Evolutionary conservation across 1,284 basidiomycete genomes (phyloP).

Genomic region (Stereum hirsutum): DNA sequence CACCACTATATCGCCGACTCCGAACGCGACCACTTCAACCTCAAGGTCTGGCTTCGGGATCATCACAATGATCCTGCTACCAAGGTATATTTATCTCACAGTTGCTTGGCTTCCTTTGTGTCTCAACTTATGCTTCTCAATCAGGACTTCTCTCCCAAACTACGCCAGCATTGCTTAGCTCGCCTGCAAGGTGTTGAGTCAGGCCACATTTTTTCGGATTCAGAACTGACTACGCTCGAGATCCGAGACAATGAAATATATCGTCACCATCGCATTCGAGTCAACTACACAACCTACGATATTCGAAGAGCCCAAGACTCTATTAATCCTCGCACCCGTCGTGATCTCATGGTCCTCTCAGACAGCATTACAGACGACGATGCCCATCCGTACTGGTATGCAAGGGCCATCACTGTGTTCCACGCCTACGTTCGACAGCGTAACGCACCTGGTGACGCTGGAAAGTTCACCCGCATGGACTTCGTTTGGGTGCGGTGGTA

Average conservation of each 20-base stretch:
- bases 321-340: conserved; percentile 13
- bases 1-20: conserved; percentile 11
- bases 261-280: conserved; percentile 7
- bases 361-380: background rate
- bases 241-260: conserved; percentile 9
- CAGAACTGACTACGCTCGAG: too few relatives aligned
- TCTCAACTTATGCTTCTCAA: too few relatives aligned
- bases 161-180: too few relatives aligned
- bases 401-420: conserved; percentile 9
- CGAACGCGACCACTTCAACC: conserved; percentile 2
- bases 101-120: background rate
- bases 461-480: too few relatives aligned
- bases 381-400: conserved; percentile 4
- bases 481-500: conserved; percentile 24
- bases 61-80: conserved; percentile 12
- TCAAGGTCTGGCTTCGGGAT: conserved; percentile 8
- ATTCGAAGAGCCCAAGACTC: conserved; percentile 13
- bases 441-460: too few relatives aligned
- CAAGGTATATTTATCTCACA: conserved; percentile 7
- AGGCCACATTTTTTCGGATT: too few relatives aligned
- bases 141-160: too few relatives aligned
- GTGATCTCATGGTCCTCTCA: conserved; percentile 13
- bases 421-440: conserved; percentile 8
- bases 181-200: too few relatives aligned
- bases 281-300: conserved; percentile 6